A percentile compares a stretch with the other conserved stretches of the same genome.
Evolutionary conservation across 2,329 filamentous ascomycete species (phyloP).

Genomic region (Juglanconis oblonga): DNA sequence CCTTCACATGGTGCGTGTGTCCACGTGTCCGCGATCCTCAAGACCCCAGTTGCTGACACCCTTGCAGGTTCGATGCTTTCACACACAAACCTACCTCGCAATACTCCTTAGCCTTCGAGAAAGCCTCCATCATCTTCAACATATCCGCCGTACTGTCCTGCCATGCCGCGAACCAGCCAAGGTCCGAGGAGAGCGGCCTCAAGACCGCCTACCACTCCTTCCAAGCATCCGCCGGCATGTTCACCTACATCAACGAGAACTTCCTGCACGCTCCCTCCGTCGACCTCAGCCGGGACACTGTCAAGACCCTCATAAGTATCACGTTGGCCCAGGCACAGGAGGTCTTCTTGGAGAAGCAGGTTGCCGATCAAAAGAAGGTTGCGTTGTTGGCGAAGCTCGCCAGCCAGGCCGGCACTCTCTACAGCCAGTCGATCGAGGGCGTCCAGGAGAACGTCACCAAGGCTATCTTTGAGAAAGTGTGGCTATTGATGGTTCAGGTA

Average conservation of each 20-base stretch:
- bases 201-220: slow-evolving; percentile 98
- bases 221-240: slow-evolving; percentile 98
- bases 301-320: slow-evolving; percentile 88
- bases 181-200: slow-evolving; percentile 85
- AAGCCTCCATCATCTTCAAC: slow-evolving; percentile 99
- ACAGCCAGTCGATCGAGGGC: slow-evolving; percentile 82
- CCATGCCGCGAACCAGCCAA: slow-evolving; percentile 88
- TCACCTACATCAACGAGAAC: slow-evolving; percentile 99
- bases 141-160: slow-evolving; percentile 96
- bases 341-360: slow-evolving; percentile 95
- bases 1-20: slow-evolving; percentile 81
- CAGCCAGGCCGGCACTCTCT: slow-evolving; percentile 85
- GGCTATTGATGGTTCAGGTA: slow-evolving; percentile 80
- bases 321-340: slow-evolving; percentile 96
- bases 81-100: slow-evolving; percentile 97
- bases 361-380: slow-evolving; percentile 87
- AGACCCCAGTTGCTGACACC: slow-evolving; percentile 2
- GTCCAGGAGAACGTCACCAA: slow-evolving; percentile 90
- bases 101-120: slow-evolving; percentile 95
- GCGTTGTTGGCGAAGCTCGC: slow-evolving; percentile 89
- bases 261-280: slow-evolving; percentile 95
- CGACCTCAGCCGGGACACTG: slow-evolving; percentile 92
- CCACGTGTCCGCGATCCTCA: too few species aligned
- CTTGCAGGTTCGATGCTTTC: slow-evolving; percentile 94
- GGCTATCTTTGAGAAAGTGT: slow-evolving; percentile 91